phyloP scores from a whole-genome alignment of 139 green algal species.

The Volvox africanus region DNA sequence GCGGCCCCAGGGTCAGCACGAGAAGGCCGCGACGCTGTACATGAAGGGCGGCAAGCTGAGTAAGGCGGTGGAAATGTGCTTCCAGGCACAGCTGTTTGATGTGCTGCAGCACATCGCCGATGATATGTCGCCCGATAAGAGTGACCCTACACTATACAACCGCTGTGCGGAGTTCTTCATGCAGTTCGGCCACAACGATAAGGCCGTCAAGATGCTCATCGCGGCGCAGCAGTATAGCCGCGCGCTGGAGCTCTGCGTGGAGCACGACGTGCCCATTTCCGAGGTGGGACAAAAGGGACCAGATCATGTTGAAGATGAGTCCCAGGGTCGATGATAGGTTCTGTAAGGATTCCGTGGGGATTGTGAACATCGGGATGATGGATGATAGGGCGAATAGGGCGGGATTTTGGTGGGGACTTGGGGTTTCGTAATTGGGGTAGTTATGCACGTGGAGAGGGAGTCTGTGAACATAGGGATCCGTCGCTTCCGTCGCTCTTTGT shows the following conservation, averaged over 20 bases:
- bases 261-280: conserved; percentile 76
- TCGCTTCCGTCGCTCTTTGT: too few relatives aligned
- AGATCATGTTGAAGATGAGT: too few relatives aligned
- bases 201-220: conserved; percentile 72
- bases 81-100: conserved; percentile 76
- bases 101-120: conserved; percentile 76
- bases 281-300: conserved; percentile 57
- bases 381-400: too few relatives aligned
- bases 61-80: conserved; percentile 86
- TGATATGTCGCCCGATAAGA: conserved; percentile 54
- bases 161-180: conserved; percentile 78
- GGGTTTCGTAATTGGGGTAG: too few relatives aligned
- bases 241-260: conserved; percentile 77
- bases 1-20: conserved; percentile 52
- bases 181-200: conserved; percentile 46
- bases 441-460: too few relatives aligned
- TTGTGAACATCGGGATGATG: too few relatives aligned
- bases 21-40: conserved; percentile 65
- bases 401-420: too few relatives aligned
- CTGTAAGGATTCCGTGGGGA: too few relatives aligned
- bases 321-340: too few relatives aligned
- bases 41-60: conserved; percentile 67
- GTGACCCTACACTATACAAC: conserved; percentile 48
- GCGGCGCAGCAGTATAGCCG: conserved; percentile 51
- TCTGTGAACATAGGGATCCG: too few relatives aligned